These are phyloP conservation scores for Rhodotorula sp. DNA, from an alignment of 1,284 basidiomycete species.

Conservation along the genomic window DNA sequence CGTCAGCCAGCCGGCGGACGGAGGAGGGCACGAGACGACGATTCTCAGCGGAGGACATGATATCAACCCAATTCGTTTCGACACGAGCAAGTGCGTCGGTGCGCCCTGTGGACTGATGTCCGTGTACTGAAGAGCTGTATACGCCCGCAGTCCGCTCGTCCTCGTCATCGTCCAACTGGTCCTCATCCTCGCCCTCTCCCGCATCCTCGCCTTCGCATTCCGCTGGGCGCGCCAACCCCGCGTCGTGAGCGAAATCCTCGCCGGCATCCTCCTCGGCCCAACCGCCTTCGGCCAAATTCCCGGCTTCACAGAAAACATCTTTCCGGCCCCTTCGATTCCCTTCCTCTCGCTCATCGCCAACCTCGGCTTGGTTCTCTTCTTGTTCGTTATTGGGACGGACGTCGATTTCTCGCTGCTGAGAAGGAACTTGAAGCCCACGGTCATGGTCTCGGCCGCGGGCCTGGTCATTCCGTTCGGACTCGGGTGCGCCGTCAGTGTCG, in stretches of 20 bases:
- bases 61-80: slow-evolving; percentile 10
- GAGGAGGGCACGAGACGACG: slow-evolving; percentile 2
- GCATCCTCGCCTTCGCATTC: slow-evolving; percentile 47
- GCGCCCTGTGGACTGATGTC: too few relatives aligned
- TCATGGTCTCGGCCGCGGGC: slow-evolving; percentile 60
- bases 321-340: slow-evolving; percentile 66
- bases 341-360: slow-evolving; percentile 83
- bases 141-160: slow-evolving; percentile 26
- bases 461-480: slow-evolving; percentile 77
- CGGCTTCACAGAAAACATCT: slow-evolving; percentile 77
- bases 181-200: slow-evolving; percentile 50
- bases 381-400: slow-evolving; percentile 19
- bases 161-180: slow-evolving; percentile 44
- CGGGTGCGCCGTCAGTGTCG: slow-evolving; percentile 74
- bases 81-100: slow-evolving; percentile 11
- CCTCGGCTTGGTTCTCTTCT: slow-evolving; percentile 63
- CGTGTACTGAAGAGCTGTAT: background rate
- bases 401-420: slow-evolving; percentile 70
- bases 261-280: slow-evolving; percentile 49
- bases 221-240: slow-evolving; percentile 47
- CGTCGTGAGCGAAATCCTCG: slow-evolving; percentile 52
- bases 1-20: background rate
- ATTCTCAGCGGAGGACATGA: slow-evolving; percentile 8
- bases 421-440: slow-evolving; percentile 40
- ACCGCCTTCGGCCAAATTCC: slow-evolving; percentile 66